Percentiles rank a stretch among this genome's conserved stretches.
Conservation (phyloP, 768 basidiomycete species). For the Lactifluus piperatus region DNA sequence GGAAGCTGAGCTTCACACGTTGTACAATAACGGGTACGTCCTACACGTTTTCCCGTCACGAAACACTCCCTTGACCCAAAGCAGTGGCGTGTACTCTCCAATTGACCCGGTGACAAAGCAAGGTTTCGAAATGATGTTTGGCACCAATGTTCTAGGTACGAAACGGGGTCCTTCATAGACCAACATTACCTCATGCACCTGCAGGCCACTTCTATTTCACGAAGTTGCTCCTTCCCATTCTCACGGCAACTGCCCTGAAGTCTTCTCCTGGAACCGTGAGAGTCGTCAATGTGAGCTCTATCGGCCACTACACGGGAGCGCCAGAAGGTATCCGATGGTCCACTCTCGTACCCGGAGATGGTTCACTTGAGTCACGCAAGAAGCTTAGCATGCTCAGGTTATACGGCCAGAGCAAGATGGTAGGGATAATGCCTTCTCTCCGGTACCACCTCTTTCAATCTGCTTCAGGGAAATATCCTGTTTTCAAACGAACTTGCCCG, state of each 20-base stretch:
- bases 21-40: background rate
- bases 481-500: conserved; percentile 24
- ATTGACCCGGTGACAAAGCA: background rate
- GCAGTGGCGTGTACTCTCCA: background rate
- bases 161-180: background rate
- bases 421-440: background rate
- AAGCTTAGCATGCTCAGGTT: background rate
- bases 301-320: conserved; percentile 21
- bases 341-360: background rate
- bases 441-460: background rate
- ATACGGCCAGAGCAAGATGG: conserved; percentile 20
- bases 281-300: conserved; percentile 23
- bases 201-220: conserved; percentile 4
- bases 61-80: background rate
- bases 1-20: background rate
- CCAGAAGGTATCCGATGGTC: conserved; percentile 21
- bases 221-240: background rate
- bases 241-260: conserved; percentile 22
- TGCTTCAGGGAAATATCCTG: conserved; percentile 24
- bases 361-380: background rate
- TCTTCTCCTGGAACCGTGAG: conserved; percentile 25
- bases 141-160: conserved; percentile 2
- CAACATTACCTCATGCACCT: background rate
- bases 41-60: background rate
- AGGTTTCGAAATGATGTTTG: background rate